Evolutionary conservation across 805 yeast genomes (phyloP).

Genomic region (Candida piceae): DNA sequence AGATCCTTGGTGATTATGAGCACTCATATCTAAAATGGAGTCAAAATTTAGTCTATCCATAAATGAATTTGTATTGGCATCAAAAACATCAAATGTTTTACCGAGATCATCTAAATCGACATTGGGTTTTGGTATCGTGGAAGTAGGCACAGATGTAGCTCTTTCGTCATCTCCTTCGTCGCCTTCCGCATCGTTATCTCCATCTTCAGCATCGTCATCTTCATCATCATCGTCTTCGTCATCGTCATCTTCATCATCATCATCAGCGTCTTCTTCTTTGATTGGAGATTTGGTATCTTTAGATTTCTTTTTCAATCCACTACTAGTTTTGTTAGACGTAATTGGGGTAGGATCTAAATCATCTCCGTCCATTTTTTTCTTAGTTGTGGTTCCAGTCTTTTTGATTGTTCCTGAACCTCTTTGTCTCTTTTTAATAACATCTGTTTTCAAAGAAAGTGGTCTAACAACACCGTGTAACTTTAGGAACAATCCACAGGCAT

Average conservation of each 20-base stretch:
- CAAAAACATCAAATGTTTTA: background rate
- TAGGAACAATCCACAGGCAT: conserved; percentile 91
- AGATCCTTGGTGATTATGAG: conserved; percentile 8
- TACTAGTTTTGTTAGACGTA: conserved; percentile 10
- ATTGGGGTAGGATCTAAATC: conserved; percentile 45
- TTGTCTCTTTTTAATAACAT: conserved; percentile 88
- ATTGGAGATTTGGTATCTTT: background rate
- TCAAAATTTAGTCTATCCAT: conserved; percentile 19
- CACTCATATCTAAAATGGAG: conserved; percentile 15
- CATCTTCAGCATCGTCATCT: conserved; percentile 1
- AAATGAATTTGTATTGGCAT: background rate
- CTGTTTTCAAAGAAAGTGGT: conserved; percentile 74
- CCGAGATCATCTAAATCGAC: background rate
- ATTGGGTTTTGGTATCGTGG: background rate
- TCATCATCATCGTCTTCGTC: background rate
- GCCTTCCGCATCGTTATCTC: background rate
- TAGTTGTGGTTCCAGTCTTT: conserved; percentile 14
- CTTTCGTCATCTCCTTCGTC: background rate
- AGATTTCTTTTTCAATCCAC: too few relatives aligned
- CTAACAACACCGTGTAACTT: conserved; percentile 94
- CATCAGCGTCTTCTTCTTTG: conserved; percentile 5
- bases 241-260: background rate
- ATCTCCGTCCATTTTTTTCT: conserved; percentile 39
- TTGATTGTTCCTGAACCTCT: conserved; percentile 37
- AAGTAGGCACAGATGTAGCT: too few relatives aligned